Base-by-base conservation (phyloP, 768 basidiomycete genomes). In the Pilatotrama ljubarskyi region DNA sequence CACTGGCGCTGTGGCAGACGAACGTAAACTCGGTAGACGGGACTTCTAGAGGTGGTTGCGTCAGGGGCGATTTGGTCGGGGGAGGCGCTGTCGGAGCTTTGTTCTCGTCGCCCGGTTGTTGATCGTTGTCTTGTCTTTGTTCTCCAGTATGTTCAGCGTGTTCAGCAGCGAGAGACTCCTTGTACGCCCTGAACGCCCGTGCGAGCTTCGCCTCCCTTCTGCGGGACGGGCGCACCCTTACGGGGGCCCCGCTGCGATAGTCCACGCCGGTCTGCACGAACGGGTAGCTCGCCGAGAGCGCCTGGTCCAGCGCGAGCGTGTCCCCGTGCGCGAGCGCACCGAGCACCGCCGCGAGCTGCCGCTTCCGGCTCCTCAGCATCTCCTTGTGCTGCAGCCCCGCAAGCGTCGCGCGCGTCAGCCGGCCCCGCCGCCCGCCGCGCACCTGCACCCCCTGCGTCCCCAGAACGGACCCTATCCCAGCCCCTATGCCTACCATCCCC, bases 331-430 rank as follows among this genome's bases (percentile, higher is more conserved):
- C 83, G 54, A 88, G 70, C 24, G 85, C 83, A 18, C 86, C 87
- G 48, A 92, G 78, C 22, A 90, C 85, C 2, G 84, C 81, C 14
- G 84, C 84, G 42, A 93, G 76, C 73, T 91, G 89, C 51, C 85
- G 80, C 70, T 87, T 88, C 64, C 89, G 77, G 55, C 74, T 79
- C 72, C 80, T 86, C 64, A 91, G 77, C 70, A 87, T 75, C 62
- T 91, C 88, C 72, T 93, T 93, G 68, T 87, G 84, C 75, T 86
- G 85, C 68, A 90, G 71, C 14, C 87, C 88, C 2, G 87, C 88
- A 32, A 85, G 73, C 37, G 86, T 87, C 47, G 83, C 86, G 13
- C 79, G 78, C 18, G 82, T 79, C 42, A 88, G 73, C 73, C 80
- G 84, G 44, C 81, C 81, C 54, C 68, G 74, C 68, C 73, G 64